Evolutionary conservation across 2,329 filamentous ascomycete species (phyloP).

Genomic region (Sodiomyces alkalinus): DNA sequence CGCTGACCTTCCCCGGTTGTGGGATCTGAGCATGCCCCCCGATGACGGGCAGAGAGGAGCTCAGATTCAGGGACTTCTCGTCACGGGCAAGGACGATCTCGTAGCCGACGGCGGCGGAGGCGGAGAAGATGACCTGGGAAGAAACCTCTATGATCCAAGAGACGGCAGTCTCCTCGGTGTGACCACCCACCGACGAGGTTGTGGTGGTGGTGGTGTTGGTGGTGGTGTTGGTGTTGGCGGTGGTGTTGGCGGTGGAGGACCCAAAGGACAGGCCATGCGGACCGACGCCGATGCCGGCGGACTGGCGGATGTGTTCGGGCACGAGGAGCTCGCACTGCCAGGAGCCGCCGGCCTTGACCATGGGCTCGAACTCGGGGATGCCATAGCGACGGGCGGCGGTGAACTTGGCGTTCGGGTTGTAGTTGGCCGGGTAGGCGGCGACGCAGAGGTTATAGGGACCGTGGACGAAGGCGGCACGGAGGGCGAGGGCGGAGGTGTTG

Average conservation of each 20-base stretch:
- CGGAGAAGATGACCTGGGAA: slow-evolving; percentile 89
- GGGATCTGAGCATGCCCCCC: slow-evolving; percentile 29
- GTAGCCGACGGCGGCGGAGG: slow-evolving; percentile 72
- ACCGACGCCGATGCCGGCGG: slow-evolving; percentile 32
- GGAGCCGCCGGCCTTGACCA: slow-evolving; percentile 82
- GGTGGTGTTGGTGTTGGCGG: too few species aligned
- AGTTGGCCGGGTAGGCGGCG: slow-evolving; percentile 69
- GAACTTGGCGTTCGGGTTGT: slow-evolving; percentile 69
- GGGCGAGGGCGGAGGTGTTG: slow-evolving; percentile 78
- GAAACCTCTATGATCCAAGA: slow-evolving; percentile 86
- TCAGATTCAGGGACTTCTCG: slow-evolving; percentile 62
- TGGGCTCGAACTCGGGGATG: slow-evolving; percentile 83
- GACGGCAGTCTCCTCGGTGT: slow-evolving; percentile 39
- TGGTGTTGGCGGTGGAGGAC: too few species aligned
- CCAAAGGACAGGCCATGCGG: slow-evolving; percentile 10
- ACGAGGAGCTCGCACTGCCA: slow-evolving; percentile 73
- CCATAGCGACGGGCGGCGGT: slow-evolving; percentile 55
- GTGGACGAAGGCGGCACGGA: slow-evolving; percentile 91
- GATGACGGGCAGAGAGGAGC: slow-evolving; percentile 28
- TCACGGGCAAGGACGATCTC: slow-evolving; percentile 79
- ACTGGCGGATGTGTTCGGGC: slow-evolving; percentile 60
- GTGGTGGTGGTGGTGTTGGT: too few species aligned
- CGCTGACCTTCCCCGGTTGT: slow-evolving; percentile 58
- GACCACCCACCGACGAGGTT: slow-evolving; percentile 26
- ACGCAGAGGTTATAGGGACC: slow-evolving; percentile 87